Conservation (phyloP, 441 rosid genomes). For the Aleurites moluccanus region DNA sequence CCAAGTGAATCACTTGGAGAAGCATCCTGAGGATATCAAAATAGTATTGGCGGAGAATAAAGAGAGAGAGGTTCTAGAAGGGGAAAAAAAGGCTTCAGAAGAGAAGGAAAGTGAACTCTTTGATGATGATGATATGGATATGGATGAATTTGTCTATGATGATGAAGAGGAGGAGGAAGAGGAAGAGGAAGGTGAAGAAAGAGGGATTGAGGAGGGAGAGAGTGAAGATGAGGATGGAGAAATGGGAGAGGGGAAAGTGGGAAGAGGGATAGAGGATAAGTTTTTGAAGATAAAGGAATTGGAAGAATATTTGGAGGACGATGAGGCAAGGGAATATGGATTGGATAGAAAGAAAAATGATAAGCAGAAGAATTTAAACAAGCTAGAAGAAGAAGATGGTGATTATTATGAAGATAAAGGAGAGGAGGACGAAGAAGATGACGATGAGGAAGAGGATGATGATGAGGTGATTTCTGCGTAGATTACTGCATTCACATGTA, state of each 20-base stretch:
- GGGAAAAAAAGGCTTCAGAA: slow-evolving; percentile 11
- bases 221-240: slow-evolving; percentile 29
- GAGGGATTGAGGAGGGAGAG: slow-evolving; percentile 26
- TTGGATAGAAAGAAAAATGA: slow-evolving; percentile 32
- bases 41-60: background rate
- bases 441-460: slow-evolving; percentile 39
- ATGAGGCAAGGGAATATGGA: slow-evolving; percentile 80
- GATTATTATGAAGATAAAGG: slow-evolving; percentile 37
- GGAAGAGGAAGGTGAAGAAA: slow-evolving; percentile 24
- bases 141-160: slow-evolving; percentile 20
- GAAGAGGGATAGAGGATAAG: slow-evolving; percentile 67
- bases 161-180: slow-evolving; percentile 26
- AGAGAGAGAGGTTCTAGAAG: background rate
- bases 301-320: slow-evolving; percentile 68
- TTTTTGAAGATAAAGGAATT: slow-evolving; percentile 80
- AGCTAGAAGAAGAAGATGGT: slow-evolving; percentile 16
- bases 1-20: slow-evolving; percentile 53
- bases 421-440: slow-evolving; percentile 33
- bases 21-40: slow-evolving; percentile 52
- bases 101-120: slow-evolving; percentile 23
- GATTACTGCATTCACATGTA: background rate
- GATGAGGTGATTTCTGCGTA: slow-evolving; percentile 8
- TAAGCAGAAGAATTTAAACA: slow-evolving; percentile 26
- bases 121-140: slow-evolving; percentile 13
- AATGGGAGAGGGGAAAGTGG: slow-evolving; percentile 28